These are phyloP conservation scores for Syzygium jambos DNA, from an alignment of 345 rosid genomes.

Conservation along the genomic window DNA sequence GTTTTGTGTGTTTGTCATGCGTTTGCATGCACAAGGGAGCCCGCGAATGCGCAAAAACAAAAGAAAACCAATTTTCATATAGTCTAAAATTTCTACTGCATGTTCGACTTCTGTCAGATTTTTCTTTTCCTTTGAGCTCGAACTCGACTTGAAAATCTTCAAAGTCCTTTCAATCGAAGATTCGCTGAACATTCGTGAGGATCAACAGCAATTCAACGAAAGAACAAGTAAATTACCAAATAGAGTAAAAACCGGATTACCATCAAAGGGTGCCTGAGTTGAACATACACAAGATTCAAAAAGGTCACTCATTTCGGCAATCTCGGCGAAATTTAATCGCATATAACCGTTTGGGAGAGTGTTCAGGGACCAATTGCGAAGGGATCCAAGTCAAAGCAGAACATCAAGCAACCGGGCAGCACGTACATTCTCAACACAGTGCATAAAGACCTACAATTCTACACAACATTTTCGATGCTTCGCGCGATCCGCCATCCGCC, in stretches of 20 bases:
- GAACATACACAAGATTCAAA: neutral
- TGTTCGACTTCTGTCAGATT: neutral
- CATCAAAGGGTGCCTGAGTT: neutral
- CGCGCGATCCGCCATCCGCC: neutral
- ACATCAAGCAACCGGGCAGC: neutral
- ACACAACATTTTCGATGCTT: neutral
- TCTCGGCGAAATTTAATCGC: neutral
- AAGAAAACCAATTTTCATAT: neutral
- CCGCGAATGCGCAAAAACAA: neutral
- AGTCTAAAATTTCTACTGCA: neutral
- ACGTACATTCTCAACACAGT: neutral
- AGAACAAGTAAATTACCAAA: neutral
- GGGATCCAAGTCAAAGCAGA: neutral
- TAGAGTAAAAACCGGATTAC: neutral
- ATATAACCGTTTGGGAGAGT: neutral
- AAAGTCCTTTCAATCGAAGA: neutral
- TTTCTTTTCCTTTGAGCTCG: neutral
- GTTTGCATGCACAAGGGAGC: neutral
- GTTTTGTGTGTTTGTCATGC: neutral
- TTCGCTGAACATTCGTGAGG: neutral
- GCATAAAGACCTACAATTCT: neutral
- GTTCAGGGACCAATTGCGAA: neutral
- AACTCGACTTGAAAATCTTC: neutral
- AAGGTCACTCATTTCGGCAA: neutral
- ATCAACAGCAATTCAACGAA: neutral